Conservation (phyloP, 257 asterid species). For the Solanum neorickii region DNA sequence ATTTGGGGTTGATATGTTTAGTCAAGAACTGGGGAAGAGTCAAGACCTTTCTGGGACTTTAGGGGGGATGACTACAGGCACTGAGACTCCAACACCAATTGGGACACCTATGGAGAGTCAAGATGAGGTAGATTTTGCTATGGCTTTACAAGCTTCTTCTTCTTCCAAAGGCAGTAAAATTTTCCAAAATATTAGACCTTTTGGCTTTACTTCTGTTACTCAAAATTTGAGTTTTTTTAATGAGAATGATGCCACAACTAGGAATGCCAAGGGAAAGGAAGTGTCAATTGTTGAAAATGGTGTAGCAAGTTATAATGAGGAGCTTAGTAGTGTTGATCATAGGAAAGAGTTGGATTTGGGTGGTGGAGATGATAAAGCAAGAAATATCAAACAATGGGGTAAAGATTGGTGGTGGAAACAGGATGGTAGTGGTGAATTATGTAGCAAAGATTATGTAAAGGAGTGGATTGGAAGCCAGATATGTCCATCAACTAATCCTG, state of each 20-base stretch:
- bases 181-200: constrained; percentile 38
- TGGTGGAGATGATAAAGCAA: constrained; percentile 12
- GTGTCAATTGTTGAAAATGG: constrained; percentile 24
- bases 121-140: constrained; percentile 90
- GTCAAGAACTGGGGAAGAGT: constrained; percentile 67
- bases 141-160: constrained; percentile 83
- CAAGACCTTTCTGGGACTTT: constrained; percentile 66
- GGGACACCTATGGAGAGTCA: constrained; percentile 54
- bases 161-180: constrained; percentile 36
- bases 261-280: constrained; percentile 54
- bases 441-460: constrained; percentile 84
- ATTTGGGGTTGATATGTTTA: constrained; percentile 64
- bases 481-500: constrained; percentile 25
- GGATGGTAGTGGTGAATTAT: constrained; percentile 84
- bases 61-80: constrained; percentile 26
- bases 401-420: constrained; percentile 99
- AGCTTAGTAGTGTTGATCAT: constrained; percentile 28
- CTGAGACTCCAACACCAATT: constrained; percentile 34
- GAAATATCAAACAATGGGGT: constrained; percentile 64
- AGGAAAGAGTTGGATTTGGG: constrained; percentile 42
- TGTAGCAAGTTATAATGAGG: constrained; percentile 47
- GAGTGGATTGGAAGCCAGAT: constrained; percentile 98
- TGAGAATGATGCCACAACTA: constrained; percentile 21
- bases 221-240: constrained; percentile 16
- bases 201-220: constrained; percentile 28